phyloP scores from a whole-genome alignment of 805 yeast species.

The Scheffersomyces amazonensis region DNA sequence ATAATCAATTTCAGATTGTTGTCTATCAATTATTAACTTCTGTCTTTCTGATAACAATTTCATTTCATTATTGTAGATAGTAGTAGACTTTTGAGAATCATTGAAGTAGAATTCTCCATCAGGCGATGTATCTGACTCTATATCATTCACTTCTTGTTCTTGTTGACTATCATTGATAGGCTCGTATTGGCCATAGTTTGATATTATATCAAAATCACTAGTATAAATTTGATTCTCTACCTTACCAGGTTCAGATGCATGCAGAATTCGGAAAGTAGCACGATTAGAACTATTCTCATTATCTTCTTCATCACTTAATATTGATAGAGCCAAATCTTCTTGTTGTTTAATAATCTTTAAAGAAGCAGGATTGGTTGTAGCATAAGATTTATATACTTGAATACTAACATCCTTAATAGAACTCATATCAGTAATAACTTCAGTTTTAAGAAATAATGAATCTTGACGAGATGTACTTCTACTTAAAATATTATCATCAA shows the following conservation, averaged over 20 bases:
- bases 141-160: not conserved
- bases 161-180: not conserved
- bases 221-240: not conserved
- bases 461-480: conserved; percentile 13
- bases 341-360: not conserved
- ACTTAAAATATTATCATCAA: conserved; percentile 12
- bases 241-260: not conserved
- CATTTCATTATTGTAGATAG: conserved; percentile 16
- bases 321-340: not conserved
- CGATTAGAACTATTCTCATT: not conserved
- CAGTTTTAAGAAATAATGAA: not conserved
- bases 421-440: not conserved
- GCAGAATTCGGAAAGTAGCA: not conserved
- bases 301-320: not conserved
- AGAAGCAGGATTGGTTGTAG: not conserved
- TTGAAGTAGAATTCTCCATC: conserved; percentile 9
- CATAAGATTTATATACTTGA: conserved; percentile 3
- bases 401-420: conserved; percentile 10
- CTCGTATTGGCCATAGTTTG: not conserved
- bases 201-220: not conserved
- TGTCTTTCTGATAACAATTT: conserved; percentile 19
- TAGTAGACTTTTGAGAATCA: not conserved
- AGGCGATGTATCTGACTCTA: not conserved
- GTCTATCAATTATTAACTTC: conserved; percentile 16
- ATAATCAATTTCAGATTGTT: conserved; percentile 22